Percentiles rank a stretch among this genome's conserved stretches.
Conservation (phyloP, 1,284 basidiomycete species). For the Caloboletus inedulis region DNA sequence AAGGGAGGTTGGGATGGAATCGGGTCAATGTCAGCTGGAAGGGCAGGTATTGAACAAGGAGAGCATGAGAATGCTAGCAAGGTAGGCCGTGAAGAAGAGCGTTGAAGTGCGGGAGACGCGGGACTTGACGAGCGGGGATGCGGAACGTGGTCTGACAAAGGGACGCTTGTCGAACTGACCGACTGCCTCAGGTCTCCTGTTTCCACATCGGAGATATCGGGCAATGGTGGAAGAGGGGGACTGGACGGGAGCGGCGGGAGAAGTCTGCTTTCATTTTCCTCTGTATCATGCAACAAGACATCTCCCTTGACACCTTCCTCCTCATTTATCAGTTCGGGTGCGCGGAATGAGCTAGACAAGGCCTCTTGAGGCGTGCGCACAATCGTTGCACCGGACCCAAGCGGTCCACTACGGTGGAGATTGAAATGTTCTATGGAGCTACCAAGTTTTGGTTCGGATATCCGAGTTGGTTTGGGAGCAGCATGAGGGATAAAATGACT, state of each 20-base stretch:
- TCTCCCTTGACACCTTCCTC: slow-evolving; percentile 22
- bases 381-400: slow-evolving; percentile 65
- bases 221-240: slow-evolving; percentile 57
- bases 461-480: slow-evolving; percentile 47
- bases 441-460: slow-evolving; percentile 59
- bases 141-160: slow-evolving; percentile 22
- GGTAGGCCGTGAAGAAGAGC: slow-evolving; percentile 45
- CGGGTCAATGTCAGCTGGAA: slow-evolving; percentile 36
- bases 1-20: slow-evolving; percentile 50
- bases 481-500: slow-evolving; percentile 23
- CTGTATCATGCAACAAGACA: slow-evolving; percentile 18
- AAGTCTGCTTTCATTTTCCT: slow-evolving; percentile 28
- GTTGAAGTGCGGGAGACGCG: slow-evolving; percentile 30
- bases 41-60: slow-evolving; percentile 40
- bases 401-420: slow-evolving; percentile 42
- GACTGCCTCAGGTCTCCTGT: slow-evolving; percentile 23
- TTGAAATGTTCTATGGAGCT: slow-evolving; percentile 46
- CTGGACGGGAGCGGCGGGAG: slow-evolving; percentile 39
- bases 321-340: slow-evolving; percentile 5
- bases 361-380: slow-evolving; percentile 77
- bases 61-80: slow-evolving; percentile 36
- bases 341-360: slow-evolving; percentile 33
- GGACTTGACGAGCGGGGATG: slow-evolving; percentile 40
- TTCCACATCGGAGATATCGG: slow-evolving; percentile 17
- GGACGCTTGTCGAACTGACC: slow-evolving; percentile 22